A percentile compares a stretch with the other conserved stretches of the same genome.
Conservation (phyloP, 495 filamentous ascomycete species). For the Neurospora hispaniola region DNA sequence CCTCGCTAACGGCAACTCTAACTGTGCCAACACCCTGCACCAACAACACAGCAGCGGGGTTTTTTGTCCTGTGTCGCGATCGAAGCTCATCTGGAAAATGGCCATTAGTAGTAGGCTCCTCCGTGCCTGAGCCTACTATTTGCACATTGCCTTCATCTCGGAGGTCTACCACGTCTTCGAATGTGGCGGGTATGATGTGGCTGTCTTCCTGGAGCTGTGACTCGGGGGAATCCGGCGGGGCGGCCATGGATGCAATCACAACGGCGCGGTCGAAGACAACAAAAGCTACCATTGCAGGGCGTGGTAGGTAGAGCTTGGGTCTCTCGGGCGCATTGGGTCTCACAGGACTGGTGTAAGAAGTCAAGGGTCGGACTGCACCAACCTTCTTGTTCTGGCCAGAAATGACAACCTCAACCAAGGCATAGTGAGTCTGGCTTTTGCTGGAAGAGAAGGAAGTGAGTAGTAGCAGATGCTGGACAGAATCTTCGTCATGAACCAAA, state of each 20-base stretch:
- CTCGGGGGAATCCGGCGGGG: conserved; percentile 50
- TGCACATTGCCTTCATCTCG: conserved; percentile 52
- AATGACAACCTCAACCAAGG: conserved; percentile 36
- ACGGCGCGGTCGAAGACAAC: conserved; percentile 67
- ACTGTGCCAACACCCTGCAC: conserved; percentile 73
- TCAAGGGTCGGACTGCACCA: conserved; percentile 49
- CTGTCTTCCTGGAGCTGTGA: conserved; percentile 59
- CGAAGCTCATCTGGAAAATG: conserved; percentile 32
- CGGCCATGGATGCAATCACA: conserved; percentile 59
- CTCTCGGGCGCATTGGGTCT: conserved; percentile 30
- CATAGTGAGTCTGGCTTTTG: conserved; percentile 27
- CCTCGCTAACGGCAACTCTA: conserved; percentile 51
- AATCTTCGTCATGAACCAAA: conserved; percentile 27
- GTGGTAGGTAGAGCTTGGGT: conserved; percentile 67
- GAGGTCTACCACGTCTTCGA: conserved; percentile 79
- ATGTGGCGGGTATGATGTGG: conserved; percentile 45
- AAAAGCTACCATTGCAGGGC: conserved; percentile 69
- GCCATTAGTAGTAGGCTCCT: conserved; percentile 36
- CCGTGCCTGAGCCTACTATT: conserved; percentile 50
- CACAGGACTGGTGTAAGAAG: conserved; percentile 45
- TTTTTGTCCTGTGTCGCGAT: conserved; percentile 42
- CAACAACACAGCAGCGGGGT: conserved; percentile 60
- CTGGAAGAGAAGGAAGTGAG: conserved; percentile 24
- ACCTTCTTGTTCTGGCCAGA: conserved; percentile 26
- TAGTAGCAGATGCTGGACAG: conserved; percentile 34